These are phyloP conservation scores for Durio zibethinus DNA, from an alignment of 345 rosid genomes.

Conservation along the genomic window DNA sequence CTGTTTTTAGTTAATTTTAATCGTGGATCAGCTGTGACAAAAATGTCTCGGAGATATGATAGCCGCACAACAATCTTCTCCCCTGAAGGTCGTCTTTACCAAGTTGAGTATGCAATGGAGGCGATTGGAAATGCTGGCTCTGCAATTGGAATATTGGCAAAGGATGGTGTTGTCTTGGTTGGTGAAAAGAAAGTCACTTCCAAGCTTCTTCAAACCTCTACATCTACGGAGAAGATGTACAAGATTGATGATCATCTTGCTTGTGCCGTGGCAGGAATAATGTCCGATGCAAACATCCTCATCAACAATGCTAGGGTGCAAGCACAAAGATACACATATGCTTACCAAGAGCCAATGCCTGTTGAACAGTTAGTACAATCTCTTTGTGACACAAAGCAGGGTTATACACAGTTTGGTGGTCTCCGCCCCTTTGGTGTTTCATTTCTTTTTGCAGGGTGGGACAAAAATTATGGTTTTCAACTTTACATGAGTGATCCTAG, in stretches of 20 bases:
- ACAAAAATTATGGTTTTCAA: slow-evolving; percentile 71
- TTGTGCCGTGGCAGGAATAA: slow-evolving; percentile 75
- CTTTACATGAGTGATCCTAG: slow-evolving; percentile 83
- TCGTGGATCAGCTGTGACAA: slow-evolving; percentile 10
- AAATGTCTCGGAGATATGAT: slow-evolving; percentile 97
- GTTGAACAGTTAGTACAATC: slow-evolving; percentile 83
- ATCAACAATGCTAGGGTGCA: slow-evolving; percentile 74
- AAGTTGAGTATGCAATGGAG: slow-evolving; percentile 98
- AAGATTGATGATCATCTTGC: slow-evolving; percentile 82
- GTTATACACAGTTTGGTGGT: slow-evolving; percentile 77
- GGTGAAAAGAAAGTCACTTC: slow-evolving; percentile 99
- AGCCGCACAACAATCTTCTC: slow-evolving; percentile 99
- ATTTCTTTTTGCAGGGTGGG: slow-evolving; percentile 76
- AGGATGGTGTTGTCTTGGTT: slow-evolving; percentile 86
- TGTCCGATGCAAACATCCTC: slow-evolving; percentile 80
- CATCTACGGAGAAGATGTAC: slow-evolving; percentile 79
- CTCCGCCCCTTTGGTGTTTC: slow-evolving; percentile 80
- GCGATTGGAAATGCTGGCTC: slow-evolving; percentile 97
- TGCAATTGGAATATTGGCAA: slow-evolving; percentile 83
- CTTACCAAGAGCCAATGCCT: slow-evolving; percentile 82
- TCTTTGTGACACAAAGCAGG: slow-evolving; percentile 78
- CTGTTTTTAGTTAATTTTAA: neutral
- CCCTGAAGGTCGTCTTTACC: slow-evolving; percentile 98
- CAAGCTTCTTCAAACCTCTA: slow-evolving; percentile 82
- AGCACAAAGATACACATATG: slow-evolving; percentile 64